Evolutionary conservation across 371 early-diverging fungal species (phyloP), one percentile per base, ranked within the genome.

Genomic region (Circinella umbellata): DNA sequence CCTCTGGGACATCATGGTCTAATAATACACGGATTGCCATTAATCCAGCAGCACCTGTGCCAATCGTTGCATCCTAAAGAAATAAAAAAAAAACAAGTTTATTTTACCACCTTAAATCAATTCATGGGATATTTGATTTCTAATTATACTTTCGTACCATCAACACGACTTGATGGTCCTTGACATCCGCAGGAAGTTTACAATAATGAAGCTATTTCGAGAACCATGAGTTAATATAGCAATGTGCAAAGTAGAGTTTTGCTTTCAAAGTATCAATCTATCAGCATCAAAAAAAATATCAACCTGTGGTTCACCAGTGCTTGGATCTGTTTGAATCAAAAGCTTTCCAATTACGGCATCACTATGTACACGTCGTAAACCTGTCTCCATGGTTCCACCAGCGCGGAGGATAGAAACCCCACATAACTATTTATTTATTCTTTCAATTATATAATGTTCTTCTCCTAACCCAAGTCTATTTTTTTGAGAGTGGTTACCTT

Each of bases 21-120:
- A 94, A 73, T 66, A 96, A 76, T 34, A 96, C 94, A 35, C 95
- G 90, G 42, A 97, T 91, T 7, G 98, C 96, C 96, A 96, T 96
- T 76, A 96, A 68, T 4, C 94, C 96, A 13, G 94, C 94, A 11
- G 96, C 98, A 36, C 98, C 97, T 13, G 94, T 91, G 3, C 91
- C 93, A 27, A 94, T 83, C 46, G 91, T 90, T 4, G 94, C 91
- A 76, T 94, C 95, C 84, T 83, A 39, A 34, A 27, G 27, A 38
- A 53, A 36, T 70, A 47, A 65, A 75, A 66, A 69, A 27, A 13
- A 10, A 18, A 18, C 4, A 8, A 51, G 48, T 37, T 34, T 42
- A 14, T 57, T n/a, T 61, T 17, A 39, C 57, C 27, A 27, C 27
- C 27, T 27, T 27, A 27, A 27, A 27, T 27, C 27, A 27, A 27